Base-by-base conservation (phyloP, 2,329 filamentous ascomycete species). In the Monosporascus sp. region DNA sequence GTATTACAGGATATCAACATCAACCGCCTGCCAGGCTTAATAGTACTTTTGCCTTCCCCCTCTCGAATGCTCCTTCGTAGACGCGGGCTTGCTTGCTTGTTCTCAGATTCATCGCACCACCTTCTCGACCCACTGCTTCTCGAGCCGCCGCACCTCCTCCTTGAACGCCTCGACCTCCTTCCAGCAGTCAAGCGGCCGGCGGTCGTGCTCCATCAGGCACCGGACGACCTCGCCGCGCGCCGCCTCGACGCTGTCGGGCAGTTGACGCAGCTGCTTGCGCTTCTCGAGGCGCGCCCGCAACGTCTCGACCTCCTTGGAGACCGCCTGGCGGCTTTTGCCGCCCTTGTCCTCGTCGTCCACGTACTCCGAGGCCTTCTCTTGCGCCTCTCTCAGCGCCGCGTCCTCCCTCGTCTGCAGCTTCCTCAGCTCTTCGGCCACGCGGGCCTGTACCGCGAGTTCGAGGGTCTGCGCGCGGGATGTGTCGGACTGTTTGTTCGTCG, bases 161-260 rank as follows among this genome's bases (percentile, higher is more conserved):
- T 92, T 96, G 73, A 97, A 97, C 20, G 78, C 79, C 75, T 95
- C 88, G 24, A 97, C 91, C 81, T 97, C 91, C 72, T 86, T 81
- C 88, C 89, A 97, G 80, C 93, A 97, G 77, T 97, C 89, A 68
- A 97, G 77, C 69, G 93, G 92, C 70, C 91, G 82, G 59, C 91
- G 80, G 73, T 97, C 92, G 71, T 97, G 87, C 66, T 87, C 80
- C 57, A 88, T 79, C 77, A 97, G 77, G 70, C 93, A 97, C 63
- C 82, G 80, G 58, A 94, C 83, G 52, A 97, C 85, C 55, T 86
- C 84, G 61, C 82, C 78, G 71, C 91, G 87, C 20, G 91, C 89
- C 68, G 78, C 80, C 72, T 90, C 85, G 48, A 96, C 84, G 49
- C 75, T 75, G 58, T 86, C 83, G 61, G 91, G 89, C 60, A 91